These are phyloP conservation scores for Talaromyces sp. DNA, from an alignment of 2,329 filamentous ascomycete genomes.

Conservation along the genomic window DNA sequence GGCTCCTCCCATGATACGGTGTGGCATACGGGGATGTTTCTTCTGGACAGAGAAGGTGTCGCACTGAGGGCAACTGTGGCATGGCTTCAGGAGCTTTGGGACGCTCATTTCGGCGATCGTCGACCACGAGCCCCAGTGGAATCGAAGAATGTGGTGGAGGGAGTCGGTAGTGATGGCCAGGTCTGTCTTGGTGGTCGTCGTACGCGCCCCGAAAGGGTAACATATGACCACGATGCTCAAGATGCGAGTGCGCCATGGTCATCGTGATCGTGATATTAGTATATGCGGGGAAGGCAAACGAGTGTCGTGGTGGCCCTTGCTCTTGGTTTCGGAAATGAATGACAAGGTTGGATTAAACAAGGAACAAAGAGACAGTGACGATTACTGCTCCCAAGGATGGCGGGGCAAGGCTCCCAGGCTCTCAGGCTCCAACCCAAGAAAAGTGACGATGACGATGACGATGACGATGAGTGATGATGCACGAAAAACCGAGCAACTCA, in stretches of 20 bases:
- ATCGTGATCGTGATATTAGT: background rate
- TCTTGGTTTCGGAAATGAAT: background rate
- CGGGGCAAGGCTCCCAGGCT: background rate
- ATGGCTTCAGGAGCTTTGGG: background rate
- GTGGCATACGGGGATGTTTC: background rate
- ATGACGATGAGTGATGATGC: background rate
- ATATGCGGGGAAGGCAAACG: background rate
- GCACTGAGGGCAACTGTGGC: constrained; percentile 31
- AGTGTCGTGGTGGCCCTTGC: background rate
- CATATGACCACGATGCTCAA: constrained; percentile 37
- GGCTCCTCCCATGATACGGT: background rate
- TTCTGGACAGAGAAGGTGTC: constrained; percentile 25
- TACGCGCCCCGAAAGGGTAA: constrained; percentile 27
- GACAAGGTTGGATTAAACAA: background rate
- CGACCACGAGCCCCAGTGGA: constrained; percentile 18
- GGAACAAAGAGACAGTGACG: background rate
- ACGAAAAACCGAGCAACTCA: background rate
- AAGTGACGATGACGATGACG: background rate
- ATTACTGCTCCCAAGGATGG: background rate
- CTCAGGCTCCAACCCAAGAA: background rate
- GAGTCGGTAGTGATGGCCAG: constrained; percentile 35
- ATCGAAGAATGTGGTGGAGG: constrained; percentile 32
- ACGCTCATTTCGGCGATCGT: background rate
- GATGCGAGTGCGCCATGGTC: constrained; percentile 33
- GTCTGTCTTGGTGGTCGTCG: constrained; percentile 21